phyloP scores from a whole-genome alignment of 345 rosid genomes.

The Eucalyptus cloeziana region DNA sequence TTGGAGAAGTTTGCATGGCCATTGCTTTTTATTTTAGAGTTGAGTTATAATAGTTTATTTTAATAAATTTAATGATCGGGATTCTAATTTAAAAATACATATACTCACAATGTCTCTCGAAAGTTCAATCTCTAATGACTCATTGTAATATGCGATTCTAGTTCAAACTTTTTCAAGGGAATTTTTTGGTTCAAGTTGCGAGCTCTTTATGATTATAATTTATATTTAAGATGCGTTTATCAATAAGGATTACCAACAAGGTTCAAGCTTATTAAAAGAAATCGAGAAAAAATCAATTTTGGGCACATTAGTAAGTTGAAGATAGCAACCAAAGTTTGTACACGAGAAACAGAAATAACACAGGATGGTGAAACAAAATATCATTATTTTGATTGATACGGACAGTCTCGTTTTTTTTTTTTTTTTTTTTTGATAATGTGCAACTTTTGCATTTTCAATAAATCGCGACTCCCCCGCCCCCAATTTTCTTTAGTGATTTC shows the following conservation, averaged over 20 bases:
- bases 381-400: background rate
- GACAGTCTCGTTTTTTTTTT: background rate
- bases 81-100: background rate
- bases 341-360: background rate
- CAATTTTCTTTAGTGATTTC: background rate
- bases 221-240: background rate
- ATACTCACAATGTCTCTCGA: background rate
- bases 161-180: background rate
- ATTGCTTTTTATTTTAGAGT: background rate
- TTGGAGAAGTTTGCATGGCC: background rate
- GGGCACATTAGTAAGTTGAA: background rate
- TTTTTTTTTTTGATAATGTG: background rate
- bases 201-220: background rate
- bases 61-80: background rate
- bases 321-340: background rate
- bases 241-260: background rate
- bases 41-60: background rate
- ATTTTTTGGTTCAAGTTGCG: background rate
- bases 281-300: background rate
- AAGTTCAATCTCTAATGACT: background rate
- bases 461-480: background rate
- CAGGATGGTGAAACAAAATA: background rate
- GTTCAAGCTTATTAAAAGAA: background rate
- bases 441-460: background rate
- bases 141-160: background rate